Percentiles rank a stretch among this genome's conserved stretches.
Conservation (phyloP, 2,329 filamentous ascomycete species). For the Leptographium wingfieldii region DNA sequence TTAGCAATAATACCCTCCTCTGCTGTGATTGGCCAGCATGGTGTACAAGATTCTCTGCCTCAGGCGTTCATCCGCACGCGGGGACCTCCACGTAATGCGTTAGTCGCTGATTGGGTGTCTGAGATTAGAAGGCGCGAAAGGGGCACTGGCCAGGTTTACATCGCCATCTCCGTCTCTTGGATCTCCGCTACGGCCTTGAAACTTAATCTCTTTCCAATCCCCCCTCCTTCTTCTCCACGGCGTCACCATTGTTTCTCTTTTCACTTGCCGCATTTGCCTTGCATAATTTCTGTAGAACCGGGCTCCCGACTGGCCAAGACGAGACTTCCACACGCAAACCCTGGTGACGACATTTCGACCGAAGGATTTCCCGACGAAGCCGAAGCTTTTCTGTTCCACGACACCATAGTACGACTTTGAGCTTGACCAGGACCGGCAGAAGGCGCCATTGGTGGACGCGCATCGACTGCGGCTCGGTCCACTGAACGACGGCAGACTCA, state of each 20-base stretch:
- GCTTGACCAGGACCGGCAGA: no score
- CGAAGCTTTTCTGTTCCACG: neutral
- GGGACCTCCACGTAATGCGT: conserved; percentile 6
- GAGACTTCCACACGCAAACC: neutral
- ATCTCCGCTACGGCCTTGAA: neutral
- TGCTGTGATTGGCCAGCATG: neutral
- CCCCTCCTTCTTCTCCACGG: neutral
- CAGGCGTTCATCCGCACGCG: neutral
- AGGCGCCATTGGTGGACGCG: neutral
- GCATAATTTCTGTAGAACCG: neutral
- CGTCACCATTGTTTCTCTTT: neutral
- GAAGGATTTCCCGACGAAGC: neutral
- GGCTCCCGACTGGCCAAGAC: neutral
- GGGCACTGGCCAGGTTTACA: conserved; percentile 1
- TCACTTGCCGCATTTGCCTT: neutral
- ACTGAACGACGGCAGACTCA: no score
- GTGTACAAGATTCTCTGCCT: neutral
- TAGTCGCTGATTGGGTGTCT: conserved; percentile 2
- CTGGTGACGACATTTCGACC: neutral
- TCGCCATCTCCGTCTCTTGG: neutral
- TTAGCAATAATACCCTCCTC: no score
- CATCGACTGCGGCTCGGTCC: neutral
- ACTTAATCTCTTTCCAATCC: neutral
- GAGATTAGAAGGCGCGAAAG: conserved; percentile 1
- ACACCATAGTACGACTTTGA: neutral